Conservation (phyloP, 805 yeast genomes). For the Hanseniaspora pseudoguilliermondii region DNA sequence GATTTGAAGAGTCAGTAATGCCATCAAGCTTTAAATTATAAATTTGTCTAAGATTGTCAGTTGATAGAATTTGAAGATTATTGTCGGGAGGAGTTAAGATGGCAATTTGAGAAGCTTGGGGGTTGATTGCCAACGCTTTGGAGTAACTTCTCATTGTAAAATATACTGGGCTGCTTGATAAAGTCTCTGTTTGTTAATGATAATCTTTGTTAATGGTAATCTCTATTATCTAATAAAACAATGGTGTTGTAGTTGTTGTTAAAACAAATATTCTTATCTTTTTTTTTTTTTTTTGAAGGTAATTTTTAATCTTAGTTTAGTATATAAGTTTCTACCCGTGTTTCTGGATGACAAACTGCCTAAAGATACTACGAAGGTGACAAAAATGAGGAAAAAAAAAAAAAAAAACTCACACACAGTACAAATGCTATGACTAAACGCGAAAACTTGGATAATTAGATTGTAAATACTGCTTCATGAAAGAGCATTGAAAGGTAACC, state of each 20-base stretch:
- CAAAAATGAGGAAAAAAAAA: no score
- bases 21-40: not conserved
- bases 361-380: no score
- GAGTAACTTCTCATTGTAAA: not conserved
- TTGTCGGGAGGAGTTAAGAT: not conserved
- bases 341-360: no score
- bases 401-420: no score
- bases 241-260: no score
- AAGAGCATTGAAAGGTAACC: no score
- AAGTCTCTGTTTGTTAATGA: no score
- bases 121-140: conserved; percentile 4
- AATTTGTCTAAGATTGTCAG: conserved; percentile 10
- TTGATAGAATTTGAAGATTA: not conserved
- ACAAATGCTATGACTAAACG: no score
- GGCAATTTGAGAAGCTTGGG: conserved; percentile 8
- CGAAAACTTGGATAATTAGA: no score
- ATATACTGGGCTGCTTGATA: not conserved
- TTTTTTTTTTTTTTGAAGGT: not conserved
- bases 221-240: no score
- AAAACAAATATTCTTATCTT: not conserved
- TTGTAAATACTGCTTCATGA: no score
- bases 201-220: not conserved
- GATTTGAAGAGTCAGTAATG: not conserved
- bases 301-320: not conserved
- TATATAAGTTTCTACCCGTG: not conserved